A percentile compares a stretch with the other conserved stretches of the same genome.
Evolutionary conservation across 371 early-diverging fungal species (phyloP).

Genomic region (Actinomortierella wolfii): DNA sequence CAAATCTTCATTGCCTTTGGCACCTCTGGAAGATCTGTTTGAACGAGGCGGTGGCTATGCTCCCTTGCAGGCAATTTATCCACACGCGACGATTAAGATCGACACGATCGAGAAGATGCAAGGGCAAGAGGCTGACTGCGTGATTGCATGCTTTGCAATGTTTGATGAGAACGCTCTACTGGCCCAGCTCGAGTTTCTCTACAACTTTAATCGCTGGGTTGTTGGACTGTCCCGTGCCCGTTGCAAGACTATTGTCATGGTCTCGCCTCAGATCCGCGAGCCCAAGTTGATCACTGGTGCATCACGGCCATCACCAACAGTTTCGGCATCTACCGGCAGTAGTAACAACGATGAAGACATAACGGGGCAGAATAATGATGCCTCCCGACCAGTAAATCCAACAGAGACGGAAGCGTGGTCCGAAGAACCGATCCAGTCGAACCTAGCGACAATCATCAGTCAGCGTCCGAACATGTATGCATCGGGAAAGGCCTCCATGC

Average conservation of each 20-base stretch:
- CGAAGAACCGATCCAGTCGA: not conserved
- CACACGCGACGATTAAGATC: constrained; percentile 35
- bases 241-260: constrained; percentile 58
- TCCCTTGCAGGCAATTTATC: constrained; percentile 9
- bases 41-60: constrained; percentile 2
- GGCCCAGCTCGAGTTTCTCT: constrained; percentile 48
- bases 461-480: constrained; percentile 8
- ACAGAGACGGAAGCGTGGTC: constrained; percentile 21
- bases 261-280: constrained; percentile 49
- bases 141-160: constrained; percentile 59
- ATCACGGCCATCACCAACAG: no score
- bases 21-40: constrained; percentile 16
- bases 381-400: constrained; percentile 24
- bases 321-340: not conserved
- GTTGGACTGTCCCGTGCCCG: constrained; percentile 62
- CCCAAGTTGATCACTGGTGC: constrained; percentile 19
- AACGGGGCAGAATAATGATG: constrained; percentile 46
- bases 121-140: constrained; percentile 62
- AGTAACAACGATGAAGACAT: constrained; percentile 19
- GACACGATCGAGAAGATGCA: constrained; percentile 64
- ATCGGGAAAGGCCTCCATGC: constrained; percentile 16
- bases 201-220: constrained; percentile 61
- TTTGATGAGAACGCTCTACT: constrained; percentile 31
- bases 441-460: no score
- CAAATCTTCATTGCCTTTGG: not conserved